A percentile compares a stretch with the other conserved stretches of the same genome.
phyloP scores from a whole-genome alignment of 2,329 filamentous ascomycete genomes.

The Monosporascus sp. region DNA sequence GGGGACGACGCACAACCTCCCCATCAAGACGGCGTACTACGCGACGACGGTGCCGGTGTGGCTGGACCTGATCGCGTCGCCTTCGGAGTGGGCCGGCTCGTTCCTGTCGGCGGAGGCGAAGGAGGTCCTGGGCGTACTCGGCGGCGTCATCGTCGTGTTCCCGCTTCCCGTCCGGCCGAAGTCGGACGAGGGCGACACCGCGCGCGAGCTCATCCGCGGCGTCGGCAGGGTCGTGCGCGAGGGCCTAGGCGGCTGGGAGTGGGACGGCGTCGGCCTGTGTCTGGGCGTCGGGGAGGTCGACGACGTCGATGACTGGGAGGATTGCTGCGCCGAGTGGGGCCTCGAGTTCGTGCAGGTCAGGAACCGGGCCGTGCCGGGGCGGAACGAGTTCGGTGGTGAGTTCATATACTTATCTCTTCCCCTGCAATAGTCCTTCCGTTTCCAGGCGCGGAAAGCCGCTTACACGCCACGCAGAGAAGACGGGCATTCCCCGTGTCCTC shows the following conservation, averaged over 20 bases:
- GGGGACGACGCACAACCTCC: conserved; percentile 53
- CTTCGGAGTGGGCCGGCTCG: conserved; percentile 50
- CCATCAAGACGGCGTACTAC: conserved; percentile 58
- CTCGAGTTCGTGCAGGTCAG: conserved; percentile 60
- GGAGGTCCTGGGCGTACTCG: conserved; percentile 58
- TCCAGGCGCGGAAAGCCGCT: not conserved
- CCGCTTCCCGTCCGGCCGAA: conserved; percentile 29
- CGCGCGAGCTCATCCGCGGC: conserved; percentile 41
- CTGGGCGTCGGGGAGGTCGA: conserved; percentile 47
- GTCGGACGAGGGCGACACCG: conserved; percentile 17
- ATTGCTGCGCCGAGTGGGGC: conserved; percentile 49
- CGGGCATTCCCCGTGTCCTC: conserved; percentile 51
- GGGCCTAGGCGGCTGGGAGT: conserved; percentile 55
- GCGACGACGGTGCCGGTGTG: conserved; percentile 57
- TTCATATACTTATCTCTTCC: conserved; percentile 3
- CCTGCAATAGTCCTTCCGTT: not conserved
- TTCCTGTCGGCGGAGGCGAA: conserved; percentile 58
- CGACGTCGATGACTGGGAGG: conserved; percentile 57
- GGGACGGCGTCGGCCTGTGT: conserved; percentile 61
- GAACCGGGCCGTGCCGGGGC: conserved; percentile 31
- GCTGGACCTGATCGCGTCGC: conserved; percentile 56
- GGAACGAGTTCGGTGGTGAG: conserved; percentile 58
- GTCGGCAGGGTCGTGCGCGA: conserved; percentile 52
- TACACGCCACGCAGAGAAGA: conserved; percentile 42
- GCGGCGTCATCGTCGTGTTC: conserved; percentile 54